These are phyloP conservation scores for Macrotyloma uniflorum DNA, from an alignment of 306 rosid genomes.

Conservation along the genomic window DNA sequence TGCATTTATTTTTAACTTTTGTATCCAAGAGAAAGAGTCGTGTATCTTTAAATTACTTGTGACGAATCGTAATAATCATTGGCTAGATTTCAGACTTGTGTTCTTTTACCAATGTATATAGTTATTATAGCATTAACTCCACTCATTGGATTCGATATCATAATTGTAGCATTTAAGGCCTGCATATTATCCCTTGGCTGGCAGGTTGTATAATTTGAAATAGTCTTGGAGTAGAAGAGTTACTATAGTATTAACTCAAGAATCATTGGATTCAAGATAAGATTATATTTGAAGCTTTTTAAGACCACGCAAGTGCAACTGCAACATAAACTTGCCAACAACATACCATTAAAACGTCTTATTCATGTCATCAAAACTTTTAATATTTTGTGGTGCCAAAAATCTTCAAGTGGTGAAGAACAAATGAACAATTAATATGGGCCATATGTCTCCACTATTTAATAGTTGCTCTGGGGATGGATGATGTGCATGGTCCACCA, in stretches of 20 bases:
- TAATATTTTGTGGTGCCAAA: constrained; percentile 29
- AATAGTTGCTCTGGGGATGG: constrained; percentile 71
- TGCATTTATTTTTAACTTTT: background rate
- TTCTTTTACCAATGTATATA: background rate
- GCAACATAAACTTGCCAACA: constrained; percentile 27
- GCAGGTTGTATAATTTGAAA: background rate
- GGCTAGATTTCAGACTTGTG: background rate
- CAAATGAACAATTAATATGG: constrained; percentile 33
- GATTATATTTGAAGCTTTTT: constrained; percentile 22
- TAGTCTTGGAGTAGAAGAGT: background rate
- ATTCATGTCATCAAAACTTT: constrained; percentile 30
- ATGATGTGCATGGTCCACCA: constrained; percentile 85
- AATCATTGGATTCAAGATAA: constrained; percentile 22
- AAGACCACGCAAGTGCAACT: constrained; percentile 27
- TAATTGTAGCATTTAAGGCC: background rate
- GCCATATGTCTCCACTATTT: constrained; percentile 49
- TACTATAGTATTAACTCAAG: background rate
- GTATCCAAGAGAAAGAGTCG: background rate
- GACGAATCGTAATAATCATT: background rate
- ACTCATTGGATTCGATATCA: constrained; percentile 20
- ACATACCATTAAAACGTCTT: background rate
- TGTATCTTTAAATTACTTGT: background rate
- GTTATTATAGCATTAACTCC: background rate
- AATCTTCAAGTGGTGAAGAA: constrained; percentile 39
- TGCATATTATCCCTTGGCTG: background rate